Base-by-base conservation (phyloP, 208 protist species). In the Leishmania lainsoni region DNA sequence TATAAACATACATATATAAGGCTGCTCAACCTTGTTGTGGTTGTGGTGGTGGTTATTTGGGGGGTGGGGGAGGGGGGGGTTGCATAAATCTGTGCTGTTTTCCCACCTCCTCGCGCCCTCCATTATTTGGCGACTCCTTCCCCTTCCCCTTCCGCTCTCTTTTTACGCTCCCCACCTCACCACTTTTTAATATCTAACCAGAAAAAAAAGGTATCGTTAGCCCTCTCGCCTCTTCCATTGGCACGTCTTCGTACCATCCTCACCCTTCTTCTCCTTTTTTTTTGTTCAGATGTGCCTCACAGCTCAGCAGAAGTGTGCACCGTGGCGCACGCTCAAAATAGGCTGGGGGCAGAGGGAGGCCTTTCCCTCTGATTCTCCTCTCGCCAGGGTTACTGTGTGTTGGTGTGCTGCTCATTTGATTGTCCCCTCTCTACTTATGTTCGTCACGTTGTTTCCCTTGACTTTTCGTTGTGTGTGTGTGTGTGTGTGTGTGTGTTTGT, bases 201-300 rank as follows among this genome's bases (percentile, higher is more conserved):
- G 2, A 39, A 39, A 35, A 35, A 39, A 39, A 39, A 39, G 0
- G 35, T 39, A 39, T 39, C 35, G 35, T 39, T 39, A 39, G 35
- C 58, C 6, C 3, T 63, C 58, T 63, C 26, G 26, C 26, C 58
- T 63, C 26, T 63, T 63, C 26, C 12, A 29, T 63, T 63, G 2
- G 22, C 58, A 63, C 58, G 58, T n/a, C 58, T 29, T 63, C 8
- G 29, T 63, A 29, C 26, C n/a, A 26, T 39, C 35, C 39, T 35
- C 39, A 20, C 58, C 10, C 58, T 29, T 22, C 20, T 32, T n/a
- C 52, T 51, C 42, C 51, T 71, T 17, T 69, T 17, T 69, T 12
- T 56, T 73, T 16, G n/a, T 51, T 52, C 26, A 74, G 26, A 81
- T 52, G 45, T 26, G 42, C 45, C 63, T 72, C 68, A 51, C 26